These are phyloP conservation scores for Penicillium angulare DNA, from an alignment of 495 filamentous ascomycete genomes.

Conservation along the genomic window DNA sequence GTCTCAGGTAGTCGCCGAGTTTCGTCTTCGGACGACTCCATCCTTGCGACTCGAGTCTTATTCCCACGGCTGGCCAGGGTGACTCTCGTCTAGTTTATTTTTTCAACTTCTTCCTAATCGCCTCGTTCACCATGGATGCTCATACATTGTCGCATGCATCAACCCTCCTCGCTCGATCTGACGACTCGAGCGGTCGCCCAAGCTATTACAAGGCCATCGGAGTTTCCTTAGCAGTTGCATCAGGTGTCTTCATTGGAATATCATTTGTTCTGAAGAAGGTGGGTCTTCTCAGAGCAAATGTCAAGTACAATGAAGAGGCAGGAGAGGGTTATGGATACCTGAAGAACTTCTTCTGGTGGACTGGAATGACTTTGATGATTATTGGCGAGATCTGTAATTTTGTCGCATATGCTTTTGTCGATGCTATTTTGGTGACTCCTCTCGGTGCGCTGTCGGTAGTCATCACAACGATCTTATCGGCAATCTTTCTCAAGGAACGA, in stretches of 20 bases:
- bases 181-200: constrained; percentile 43
- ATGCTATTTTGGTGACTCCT: constrained; percentile 94
- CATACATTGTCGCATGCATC: constrained; percentile 39
- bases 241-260: constrained; percentile 89
- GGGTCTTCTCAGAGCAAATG: constrained; percentile 85
- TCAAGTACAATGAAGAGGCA: constrained; percentile 94
- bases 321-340: constrained; percentile 98
- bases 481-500: constrained; percentile 94
- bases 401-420: constrained; percentile 93
- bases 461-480: constrained; percentile 86
- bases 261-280: constrained; percentile 97
- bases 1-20: constrained; percentile 29
- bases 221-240: constrained; percentile 80
- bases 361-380: constrained; percentile 96
- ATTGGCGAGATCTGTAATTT: constrained; percentile 97
- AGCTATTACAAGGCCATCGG: constrained; percentile 82
- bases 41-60: constrained; percentile 6
- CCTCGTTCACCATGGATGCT: constrained; percentile 44
- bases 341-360: constrained; percentile 95
- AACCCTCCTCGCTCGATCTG: constrained; percentile 47
- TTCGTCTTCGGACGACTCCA: constrained; percentile 28
- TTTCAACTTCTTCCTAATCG: background rate
- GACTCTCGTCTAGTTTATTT: constrained; percentile 6
- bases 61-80: constrained; percentile 32
- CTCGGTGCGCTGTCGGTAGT: constrained; percentile 94